Evolutionary conservation across 257 asterid species (phyloP).

Genomic region (Voacanga thouarsii): DNA sequence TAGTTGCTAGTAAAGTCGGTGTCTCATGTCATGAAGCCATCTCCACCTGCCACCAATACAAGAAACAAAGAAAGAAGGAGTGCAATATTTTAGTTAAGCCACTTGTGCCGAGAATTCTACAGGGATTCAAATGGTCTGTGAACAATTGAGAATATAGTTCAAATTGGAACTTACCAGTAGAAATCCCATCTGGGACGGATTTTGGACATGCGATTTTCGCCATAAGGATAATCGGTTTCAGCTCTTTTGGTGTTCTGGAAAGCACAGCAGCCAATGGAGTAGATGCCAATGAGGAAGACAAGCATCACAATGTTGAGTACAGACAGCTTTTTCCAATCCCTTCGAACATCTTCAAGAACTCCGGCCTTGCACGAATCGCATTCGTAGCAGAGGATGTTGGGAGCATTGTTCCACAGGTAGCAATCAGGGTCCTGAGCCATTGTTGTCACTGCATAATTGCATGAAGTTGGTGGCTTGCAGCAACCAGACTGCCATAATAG

Average conservation of each 20-base stretch:
- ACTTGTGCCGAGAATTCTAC: background rate
- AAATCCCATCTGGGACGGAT: constrained; percentile 95
- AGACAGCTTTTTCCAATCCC: constrained; percentile 86
- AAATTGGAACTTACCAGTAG: constrained; percentile 47
- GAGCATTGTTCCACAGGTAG: constrained; percentile 79
- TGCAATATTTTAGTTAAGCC: background rate
- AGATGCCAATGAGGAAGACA: constrained; percentile 69
- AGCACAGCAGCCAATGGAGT: constrained; percentile 92
- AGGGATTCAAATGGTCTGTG: too few species aligned
- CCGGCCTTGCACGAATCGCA: constrained; percentile 98
- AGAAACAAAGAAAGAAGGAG: background rate
- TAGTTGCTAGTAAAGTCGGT: constrained; percentile 58
- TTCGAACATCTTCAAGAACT: constrained; percentile 69
- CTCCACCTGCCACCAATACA: constrained; percentile 66
- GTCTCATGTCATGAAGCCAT: constrained; percentile 84
- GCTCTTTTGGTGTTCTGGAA: constrained; percentile 72
- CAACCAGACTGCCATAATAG: constrained; percentile 74
- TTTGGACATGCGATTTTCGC: constrained; percentile 77
- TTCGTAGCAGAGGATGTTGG: constrained; percentile 67
- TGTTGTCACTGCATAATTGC: constrained; percentile 59
- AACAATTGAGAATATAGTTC: too few species aligned
- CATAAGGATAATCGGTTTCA: constrained; percentile 54
- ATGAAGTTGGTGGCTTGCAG: constrained; percentile 93
- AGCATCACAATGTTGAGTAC: constrained; percentile 81
- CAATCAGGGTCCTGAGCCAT: constrained; percentile 70